These are phyloP conservation scores for Nyctanthes arbortristis DNA, from an alignment of 257 asterid species.

Conservation along the genomic window DNA sequence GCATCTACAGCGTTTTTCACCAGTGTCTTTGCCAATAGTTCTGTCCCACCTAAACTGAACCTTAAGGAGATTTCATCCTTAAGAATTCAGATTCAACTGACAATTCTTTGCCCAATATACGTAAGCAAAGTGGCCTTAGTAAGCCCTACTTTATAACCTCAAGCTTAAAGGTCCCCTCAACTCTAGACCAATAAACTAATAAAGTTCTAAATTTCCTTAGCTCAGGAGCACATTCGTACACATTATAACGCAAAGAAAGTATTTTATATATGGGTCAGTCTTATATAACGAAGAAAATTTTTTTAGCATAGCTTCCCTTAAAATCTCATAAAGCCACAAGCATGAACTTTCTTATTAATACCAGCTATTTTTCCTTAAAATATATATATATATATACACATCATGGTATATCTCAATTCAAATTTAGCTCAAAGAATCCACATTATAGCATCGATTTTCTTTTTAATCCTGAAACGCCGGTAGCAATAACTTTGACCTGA, in stretches of 20 bases:
- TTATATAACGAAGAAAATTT: neutral
- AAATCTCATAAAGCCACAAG: neutral
- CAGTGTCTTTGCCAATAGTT: too few relatives aligned
- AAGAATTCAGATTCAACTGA: neutral
- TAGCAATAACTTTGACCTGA: too few relatives aligned
- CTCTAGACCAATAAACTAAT: neutral
- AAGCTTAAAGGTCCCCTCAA: neutral
- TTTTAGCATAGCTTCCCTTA: neutral
- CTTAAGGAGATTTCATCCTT: neutral
- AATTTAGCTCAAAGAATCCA: too few relatives aligned
- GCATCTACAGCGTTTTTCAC: too few relatives aligned
- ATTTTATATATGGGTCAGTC: neutral
- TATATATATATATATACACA: too few relatives aligned
- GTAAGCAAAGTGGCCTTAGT: neutral
- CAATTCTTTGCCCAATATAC: neutral
- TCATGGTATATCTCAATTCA: too few relatives aligned
- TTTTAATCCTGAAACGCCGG: too few relatives aligned
- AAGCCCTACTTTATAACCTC: neutral
- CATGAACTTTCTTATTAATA: neutral
- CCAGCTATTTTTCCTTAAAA: neutral
- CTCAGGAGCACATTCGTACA: neutral
- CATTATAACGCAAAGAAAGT: too few relatives aligned
- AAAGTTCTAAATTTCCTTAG: neutral
- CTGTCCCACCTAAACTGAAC: neutral
- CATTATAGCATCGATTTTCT: too few relatives aligned